These are phyloP conservation scores for Penicillium crystallinum DNA, from an alignment of 495 filamentous ascomycete genomes.

Conservation along the genomic window DNA sequence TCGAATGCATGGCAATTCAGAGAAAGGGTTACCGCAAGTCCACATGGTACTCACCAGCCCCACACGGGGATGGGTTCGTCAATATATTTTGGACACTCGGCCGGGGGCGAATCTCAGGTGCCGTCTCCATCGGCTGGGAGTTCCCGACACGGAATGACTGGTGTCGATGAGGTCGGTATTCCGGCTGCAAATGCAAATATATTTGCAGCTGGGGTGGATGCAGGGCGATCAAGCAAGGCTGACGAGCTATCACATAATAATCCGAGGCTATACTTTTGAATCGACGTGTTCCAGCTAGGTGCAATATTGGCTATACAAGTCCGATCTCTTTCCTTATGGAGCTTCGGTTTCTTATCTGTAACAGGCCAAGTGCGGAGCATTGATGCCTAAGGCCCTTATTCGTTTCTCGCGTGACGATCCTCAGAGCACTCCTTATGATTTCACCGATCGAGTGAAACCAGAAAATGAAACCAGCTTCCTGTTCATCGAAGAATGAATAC, in stretches of 20 bases:
- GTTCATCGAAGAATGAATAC: background rate
- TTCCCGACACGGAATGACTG: background rate
- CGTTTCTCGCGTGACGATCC: background rate
- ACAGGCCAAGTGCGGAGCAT: constrained; percentile 4
- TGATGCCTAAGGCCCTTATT: background rate
- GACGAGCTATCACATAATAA: constrained; percentile 16
- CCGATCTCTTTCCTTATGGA: background rate
- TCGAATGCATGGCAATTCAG: constrained; percentile 11
- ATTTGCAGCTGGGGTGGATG: background rate
- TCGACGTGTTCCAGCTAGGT: background rate
- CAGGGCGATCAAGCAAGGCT: constrained; percentile 7
- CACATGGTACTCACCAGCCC: constrained; percentile 9
- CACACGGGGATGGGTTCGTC: constrained; percentile 7
- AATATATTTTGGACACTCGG: constrained; percentile 5
- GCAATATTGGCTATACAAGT: background rate
- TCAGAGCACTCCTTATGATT: no score
- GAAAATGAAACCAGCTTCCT: background rate
- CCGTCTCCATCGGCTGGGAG: constrained; percentile 5
- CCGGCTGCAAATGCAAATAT: background rate
- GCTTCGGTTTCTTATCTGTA: constrained; percentile 10
- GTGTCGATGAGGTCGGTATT: background rate
- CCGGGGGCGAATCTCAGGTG: background rate
- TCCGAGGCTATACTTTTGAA: constrained; percentile 23
- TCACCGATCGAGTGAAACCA: no score
- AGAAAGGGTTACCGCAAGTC: constrained; percentile 3